A percentile compares a stretch with the other conserved stretches of the same genome.
phyloP scores from a whole-genome alignment of 2,329 filamentous ascomycete genomes.

The Tolypocladium tropicale region DNA sequence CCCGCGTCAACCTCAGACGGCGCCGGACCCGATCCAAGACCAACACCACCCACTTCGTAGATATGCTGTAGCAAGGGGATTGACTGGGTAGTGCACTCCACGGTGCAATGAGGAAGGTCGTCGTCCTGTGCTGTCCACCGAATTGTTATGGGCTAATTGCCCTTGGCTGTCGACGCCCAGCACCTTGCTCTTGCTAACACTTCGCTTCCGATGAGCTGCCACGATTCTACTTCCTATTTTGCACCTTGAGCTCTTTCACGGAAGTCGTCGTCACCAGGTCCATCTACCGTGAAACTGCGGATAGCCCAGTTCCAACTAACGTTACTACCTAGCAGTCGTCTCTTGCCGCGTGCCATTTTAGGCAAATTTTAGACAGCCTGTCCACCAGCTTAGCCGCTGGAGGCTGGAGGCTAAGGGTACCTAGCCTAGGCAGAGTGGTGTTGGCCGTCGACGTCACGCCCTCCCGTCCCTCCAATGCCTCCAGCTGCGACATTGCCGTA shows the following conservation, averaged over 20 bases:
- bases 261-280: not conserved
- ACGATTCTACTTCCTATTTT: too few relatives aligned
- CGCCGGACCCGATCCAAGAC: not conserved
- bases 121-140: not conserved
- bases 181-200: too few relatives aligned
- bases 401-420: not conserved
- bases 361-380: not conserved
- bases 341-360: not conserved
- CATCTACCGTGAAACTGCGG: not conserved
- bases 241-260: not conserved
- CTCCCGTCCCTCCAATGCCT: not conserved
- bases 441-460: not conserved
- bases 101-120: not conserved
- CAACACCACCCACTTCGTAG: not conserved
- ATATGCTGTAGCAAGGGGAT: too few relatives aligned
- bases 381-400: not conserved
- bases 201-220: too few relatives aligned
- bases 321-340: constrained; percentile 1
- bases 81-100: too few relatives aligned
- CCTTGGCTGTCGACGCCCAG: too few relatives aligned
- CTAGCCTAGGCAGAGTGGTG: not conserved
- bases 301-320: too few relatives aligned
- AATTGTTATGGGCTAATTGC: not conserved
- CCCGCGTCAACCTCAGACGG: not conserved
- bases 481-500: not conserved